phyloP scores from a whole-genome alignment of 2,329 filamentous ascomycete species.

The Clarireedia sp. region DNA sequence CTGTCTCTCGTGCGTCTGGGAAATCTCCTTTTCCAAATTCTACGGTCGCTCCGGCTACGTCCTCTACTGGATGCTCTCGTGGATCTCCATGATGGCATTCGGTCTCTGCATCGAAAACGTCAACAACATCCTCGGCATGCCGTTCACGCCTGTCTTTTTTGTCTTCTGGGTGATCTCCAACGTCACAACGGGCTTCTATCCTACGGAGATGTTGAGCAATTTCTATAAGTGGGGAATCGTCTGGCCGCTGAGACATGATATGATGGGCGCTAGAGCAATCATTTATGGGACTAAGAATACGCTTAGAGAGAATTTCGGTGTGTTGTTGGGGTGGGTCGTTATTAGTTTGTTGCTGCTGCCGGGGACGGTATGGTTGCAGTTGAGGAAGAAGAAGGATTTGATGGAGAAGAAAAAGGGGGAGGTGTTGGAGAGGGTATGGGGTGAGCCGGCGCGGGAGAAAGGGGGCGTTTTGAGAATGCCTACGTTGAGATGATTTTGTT shows the following conservation, averaged over 20 bases:
- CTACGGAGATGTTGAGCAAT: slow-evolving; percentile 14
- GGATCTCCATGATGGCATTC: slow-evolving; percentile 17
- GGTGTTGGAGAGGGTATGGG: slow-evolving; percentile 15
- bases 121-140: slow-evolving; percentile 15
- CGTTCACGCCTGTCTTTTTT: slow-evolving; percentile 18
- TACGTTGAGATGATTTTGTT: not conserved
- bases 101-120: slow-evolving; percentile 17
- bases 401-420: slow-evolving; percentile 10
- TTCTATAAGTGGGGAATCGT: slow-evolving; percentile 17
- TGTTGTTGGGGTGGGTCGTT: slow-evolving; percentile 12
- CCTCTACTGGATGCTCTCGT: slow-evolving; percentile 19
- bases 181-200: slow-evolving; percentile 16
- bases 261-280: slow-evolving; percentile 15
- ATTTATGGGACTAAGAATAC: slow-evolving; percentile 17
- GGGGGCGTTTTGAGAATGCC: slow-evolving; percentile 1
- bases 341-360: slow-evolving; percentile 14
- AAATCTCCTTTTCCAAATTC: slow-evolving; percentile 14
- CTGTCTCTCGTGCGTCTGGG: slow-evolving; percentile 14
- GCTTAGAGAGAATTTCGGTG: slow-evolving; percentile 14
- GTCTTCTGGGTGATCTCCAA: slow-evolving; percentile 19
- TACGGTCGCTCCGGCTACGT: slow-evolving; percentile 15
- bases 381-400: slow-evolving; percentile 7
- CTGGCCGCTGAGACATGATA: slow-evolving; percentile 14
- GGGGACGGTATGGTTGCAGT: slow-evolving; percentile 16
- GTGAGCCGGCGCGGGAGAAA: slow-evolving; percentile 4